A percentile compares a stretch with the other conserved stretches of the same genome.
Evolutionary conservation across 176 grass and related monocot genomes (phyloP).

Genomic region (Triticum aestivum): IWGSC_CS_RefSeq_v2.1 NC_057798.1:730137115-730137614

Average conservation of each 20-base stretch:
- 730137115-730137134: slow-evolving; percentile 54
- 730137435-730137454: slow-evolving; percentile 92
- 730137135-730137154: slow-evolving; percentile 26
- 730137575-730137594: background rate
- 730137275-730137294: background rate
- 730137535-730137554: background rate
- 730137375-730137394: slow-evolving; percentile 73
- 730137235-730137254: background rate
- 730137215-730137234: background rate
- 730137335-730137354: slow-evolving; percentile 54
- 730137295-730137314: background rate
- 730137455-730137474: slow-evolving; percentile 67
- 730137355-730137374: slow-evolving; percentile 64
- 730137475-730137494: slow-evolving; percentile 38
- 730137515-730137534: background rate
- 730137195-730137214: slow-evolving; percentile 25
- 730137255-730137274: too few relatives aligned
- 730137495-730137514: slow-evolving; percentile 4
- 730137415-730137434: slow-evolving; percentile 61
- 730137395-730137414: slow-evolving; percentile 91
- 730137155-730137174: background rate
- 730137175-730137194: slow-evolving; percentile 21
- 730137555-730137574: background rate
- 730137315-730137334: slow-evolving; percentile 40
- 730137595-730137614: background rate